Evolutionary conservation across 306 rosid species (phyloP).

Genomic region (Vigna reflexopilosa): DNA sequence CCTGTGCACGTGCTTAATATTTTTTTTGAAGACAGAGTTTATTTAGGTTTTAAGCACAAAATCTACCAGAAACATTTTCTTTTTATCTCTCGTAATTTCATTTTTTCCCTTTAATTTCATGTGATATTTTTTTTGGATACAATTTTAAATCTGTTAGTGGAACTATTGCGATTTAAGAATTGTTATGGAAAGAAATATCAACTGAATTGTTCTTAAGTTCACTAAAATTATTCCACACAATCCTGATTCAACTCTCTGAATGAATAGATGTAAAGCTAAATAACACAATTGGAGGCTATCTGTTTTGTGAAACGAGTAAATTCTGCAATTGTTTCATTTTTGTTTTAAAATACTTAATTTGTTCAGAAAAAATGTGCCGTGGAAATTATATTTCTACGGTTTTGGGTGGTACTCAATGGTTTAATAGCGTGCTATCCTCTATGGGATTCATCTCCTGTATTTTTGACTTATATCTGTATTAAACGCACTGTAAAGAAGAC

Average conservation of each 20-base stretch:
- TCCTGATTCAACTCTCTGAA: not conserved
- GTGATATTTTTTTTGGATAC: no score
- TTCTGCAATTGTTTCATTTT: not conserved
- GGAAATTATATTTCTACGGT: conserved; percentile 20
- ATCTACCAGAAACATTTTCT: not conserved
- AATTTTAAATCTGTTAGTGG: no score
- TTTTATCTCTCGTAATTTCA: not conserved
- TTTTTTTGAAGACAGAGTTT: not conserved
- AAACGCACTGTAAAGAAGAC: not conserved
- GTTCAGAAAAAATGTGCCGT: not conserved
- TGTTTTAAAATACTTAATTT: not conserved
- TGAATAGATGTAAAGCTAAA: not conserved
- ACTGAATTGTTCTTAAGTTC: not conserved
- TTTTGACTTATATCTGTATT: not conserved
- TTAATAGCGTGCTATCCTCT: not conserved
- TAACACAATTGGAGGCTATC: not conserved
- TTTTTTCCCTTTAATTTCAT: not conserved
- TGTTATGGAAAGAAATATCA: no score
- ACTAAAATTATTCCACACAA: not conserved
- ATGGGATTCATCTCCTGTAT: not conserved
- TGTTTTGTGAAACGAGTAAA: not conserved
- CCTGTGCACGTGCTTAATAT: not conserved
- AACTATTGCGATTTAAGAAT: no score
- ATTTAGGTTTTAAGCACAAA: not conserved
- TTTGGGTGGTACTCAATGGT: conserved; percentile 19